Conservation (phyloP, 495 filamentous ascomycete species). For the Aspergillus saccharolyticus region DNA sequence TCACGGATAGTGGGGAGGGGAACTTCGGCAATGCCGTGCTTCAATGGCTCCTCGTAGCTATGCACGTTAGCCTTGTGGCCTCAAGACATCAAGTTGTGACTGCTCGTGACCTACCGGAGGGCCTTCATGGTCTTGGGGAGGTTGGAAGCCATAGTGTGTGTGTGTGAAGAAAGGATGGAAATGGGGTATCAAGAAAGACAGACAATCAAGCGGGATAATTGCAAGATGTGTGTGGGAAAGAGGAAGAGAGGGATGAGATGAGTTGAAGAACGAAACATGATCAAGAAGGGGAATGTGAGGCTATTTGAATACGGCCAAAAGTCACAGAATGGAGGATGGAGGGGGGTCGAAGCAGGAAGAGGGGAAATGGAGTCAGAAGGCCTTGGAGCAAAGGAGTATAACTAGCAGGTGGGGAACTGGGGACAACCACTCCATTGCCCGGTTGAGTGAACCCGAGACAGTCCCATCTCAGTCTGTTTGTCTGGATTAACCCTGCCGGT, state of each 20-base stretch:
- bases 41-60: constrained; percentile 60
- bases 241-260: constrained; percentile 3
- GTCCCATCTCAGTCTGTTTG: not conserved
- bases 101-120: constrained; percentile 41
- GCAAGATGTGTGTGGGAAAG: not conserved
- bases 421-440: not conserved
- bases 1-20: constrained; percentile 55
- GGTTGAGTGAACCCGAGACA: not conserved
- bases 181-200: not conserved
- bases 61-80: constrained; percentile 4
- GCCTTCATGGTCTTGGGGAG: constrained; percentile 58
- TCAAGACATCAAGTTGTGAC: not conserved
- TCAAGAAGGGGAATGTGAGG: constrained; percentile 1
- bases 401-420: not conserved
- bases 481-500: not conserved
- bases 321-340: not conserved
- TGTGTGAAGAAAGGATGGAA: not conserved
- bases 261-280: constrained; percentile 7
- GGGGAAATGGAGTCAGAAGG: not conserved
- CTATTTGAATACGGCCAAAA: constrained; percentile 6
- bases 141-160: constrained; percentile 22
- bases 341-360: not conserved
- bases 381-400: not conserved
- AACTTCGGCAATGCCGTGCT: constrained; percentile 54
- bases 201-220: not conserved